These are phyloP conservation scores for Backusella macrospora DNA, from an alignment of 192 early-diverging fungal genomes.

Conservation along the genomic window DNA sequence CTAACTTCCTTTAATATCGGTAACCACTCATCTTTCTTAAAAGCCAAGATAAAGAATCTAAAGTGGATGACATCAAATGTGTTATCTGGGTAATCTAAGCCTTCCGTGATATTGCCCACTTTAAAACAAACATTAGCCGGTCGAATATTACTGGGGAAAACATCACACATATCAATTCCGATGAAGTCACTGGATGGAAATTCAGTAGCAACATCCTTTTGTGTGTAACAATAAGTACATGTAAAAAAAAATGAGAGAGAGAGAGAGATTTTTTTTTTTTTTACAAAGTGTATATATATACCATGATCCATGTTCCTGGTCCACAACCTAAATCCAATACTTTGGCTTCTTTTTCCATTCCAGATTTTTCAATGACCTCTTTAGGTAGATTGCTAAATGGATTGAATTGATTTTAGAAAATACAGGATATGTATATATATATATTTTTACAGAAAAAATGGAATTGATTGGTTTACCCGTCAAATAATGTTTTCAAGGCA, in stretches of 20 bases:
- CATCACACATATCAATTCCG: slow-evolving; percentile 32
- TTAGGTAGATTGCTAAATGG: slow-evolving; percentile 22
- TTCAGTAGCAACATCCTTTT: slow-evolving; percentile 32
- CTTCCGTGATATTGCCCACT: slow-evolving; percentile 24
- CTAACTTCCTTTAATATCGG: slow-evolving; percentile 9
- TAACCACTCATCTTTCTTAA: slow-evolving; percentile 25
- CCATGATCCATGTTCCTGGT: slow-evolving; percentile 32
- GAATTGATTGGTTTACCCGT: slow-evolving; percentile 6
- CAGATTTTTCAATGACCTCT: not conserved
- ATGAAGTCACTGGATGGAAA: slow-evolving; percentile 31
- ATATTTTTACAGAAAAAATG: not conserved
- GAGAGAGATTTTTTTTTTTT: not conserved
- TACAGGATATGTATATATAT: not conserved
- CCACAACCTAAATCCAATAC: slow-evolving; percentile 37
- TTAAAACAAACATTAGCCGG: slow-evolving; percentile 29
- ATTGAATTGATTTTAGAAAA: not conserved
- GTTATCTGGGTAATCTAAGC: slow-evolving; percentile 15
- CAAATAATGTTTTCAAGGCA: slow-evolving; percentile 23
- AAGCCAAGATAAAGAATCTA: slow-evolving; percentile 18
- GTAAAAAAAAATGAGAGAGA: not conserved
- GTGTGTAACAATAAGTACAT: not conserved
- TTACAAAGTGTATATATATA: not conserved
- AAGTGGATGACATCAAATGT: slow-evolving; percentile 33
- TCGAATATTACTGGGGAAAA: slow-evolving; percentile 20
- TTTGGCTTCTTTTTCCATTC: slow-evolving; percentile 16